Conservation (phyloP, 148 eudicot species). For the Rheum nobile region DNA sequence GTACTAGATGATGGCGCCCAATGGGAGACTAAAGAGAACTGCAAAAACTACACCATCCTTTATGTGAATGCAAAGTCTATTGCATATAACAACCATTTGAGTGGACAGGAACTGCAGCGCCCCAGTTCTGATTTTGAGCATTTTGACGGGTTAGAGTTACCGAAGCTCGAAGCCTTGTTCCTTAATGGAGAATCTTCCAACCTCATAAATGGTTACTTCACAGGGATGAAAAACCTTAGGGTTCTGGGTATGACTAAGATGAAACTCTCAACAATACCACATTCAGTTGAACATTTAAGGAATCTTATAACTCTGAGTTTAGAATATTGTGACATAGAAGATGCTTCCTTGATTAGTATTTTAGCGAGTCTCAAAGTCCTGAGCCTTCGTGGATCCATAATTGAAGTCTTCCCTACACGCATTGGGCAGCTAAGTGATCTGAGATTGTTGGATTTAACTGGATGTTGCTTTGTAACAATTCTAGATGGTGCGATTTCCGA, state of each 20-base stretch:
- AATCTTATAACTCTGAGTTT: not conserved
- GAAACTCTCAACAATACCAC: not conserved
- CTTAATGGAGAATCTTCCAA: not conserved
- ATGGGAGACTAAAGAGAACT: not conserved
- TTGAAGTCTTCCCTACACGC: not conserved
- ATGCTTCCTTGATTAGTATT: not conserved
- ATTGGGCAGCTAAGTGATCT: not conserved
- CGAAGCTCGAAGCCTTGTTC: constrained; percentile 1
- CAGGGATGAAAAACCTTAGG: not conserved
- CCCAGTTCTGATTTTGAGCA: not conserved
- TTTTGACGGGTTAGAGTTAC: not conserved
- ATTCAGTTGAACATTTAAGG: not conserved
- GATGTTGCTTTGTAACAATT: not conserved
- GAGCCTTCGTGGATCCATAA: not conserved
- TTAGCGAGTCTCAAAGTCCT: constrained; percentile 1
- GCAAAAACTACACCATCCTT: not conserved
- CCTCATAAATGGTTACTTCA: not conserved
- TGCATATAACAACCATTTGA: not conserved
- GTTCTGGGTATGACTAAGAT: constrained; percentile 4
- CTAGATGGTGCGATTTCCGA: not conserved
- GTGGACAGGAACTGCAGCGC: not conserved
- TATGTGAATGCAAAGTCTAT: not conserved
- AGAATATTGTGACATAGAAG: constrained; percentile 4
- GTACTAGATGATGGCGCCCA: not conserved
- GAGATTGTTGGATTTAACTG: constrained; percentile 1